Evolutionary conservation across 306 rosid species (phyloP).

Genomic region (Begonia fuchsioides): DNA sequence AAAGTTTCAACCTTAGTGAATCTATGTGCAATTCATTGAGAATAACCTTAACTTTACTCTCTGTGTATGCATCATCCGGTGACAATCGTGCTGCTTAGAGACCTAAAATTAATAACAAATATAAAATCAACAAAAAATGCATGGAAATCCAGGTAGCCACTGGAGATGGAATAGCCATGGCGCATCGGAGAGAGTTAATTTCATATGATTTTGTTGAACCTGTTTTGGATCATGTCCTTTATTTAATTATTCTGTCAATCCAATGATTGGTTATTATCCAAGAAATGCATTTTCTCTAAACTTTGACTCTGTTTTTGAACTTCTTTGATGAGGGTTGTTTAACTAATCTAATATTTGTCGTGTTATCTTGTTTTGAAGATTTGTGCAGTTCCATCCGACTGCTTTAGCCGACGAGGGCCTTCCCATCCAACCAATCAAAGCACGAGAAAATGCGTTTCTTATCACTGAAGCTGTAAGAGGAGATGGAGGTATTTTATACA

Average conservation of each 20-base stretch:
- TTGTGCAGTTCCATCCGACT: conserved; percentile 94
- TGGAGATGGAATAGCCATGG: conserved; percentile 91
- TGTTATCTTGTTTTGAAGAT: conserved; percentile 27
- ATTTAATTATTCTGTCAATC: no score
- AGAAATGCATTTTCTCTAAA: no score
- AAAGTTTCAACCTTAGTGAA: no score
- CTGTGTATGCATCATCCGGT: no score
- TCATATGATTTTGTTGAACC: conserved; percentile 84
- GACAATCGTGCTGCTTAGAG: no score
- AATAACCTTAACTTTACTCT: no score
- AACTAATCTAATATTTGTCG: not conserved
- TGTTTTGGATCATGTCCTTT: not conserved
- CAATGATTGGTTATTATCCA: no score
- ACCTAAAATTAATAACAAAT: no score
- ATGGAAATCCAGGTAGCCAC: conserved; percentile 81
- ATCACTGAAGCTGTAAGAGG: conserved; percentile 89
- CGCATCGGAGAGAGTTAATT: conserved; percentile 86
- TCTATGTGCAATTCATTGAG: no score
- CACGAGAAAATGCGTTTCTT: conserved; percentile 66
- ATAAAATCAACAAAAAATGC: no score
- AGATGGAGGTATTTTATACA: conserved; percentile 81
- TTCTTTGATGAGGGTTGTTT: not conserved
- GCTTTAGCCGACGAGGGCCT: conserved; percentile 94
- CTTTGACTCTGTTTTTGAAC: no score
- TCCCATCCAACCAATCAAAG: conserved; percentile 30